Percentiles rank a stretch among this genome's conserved stretches.
Conservation (phyloP, 495 filamentous ascomycete species). For the Podospora tetraspora region DNA sequence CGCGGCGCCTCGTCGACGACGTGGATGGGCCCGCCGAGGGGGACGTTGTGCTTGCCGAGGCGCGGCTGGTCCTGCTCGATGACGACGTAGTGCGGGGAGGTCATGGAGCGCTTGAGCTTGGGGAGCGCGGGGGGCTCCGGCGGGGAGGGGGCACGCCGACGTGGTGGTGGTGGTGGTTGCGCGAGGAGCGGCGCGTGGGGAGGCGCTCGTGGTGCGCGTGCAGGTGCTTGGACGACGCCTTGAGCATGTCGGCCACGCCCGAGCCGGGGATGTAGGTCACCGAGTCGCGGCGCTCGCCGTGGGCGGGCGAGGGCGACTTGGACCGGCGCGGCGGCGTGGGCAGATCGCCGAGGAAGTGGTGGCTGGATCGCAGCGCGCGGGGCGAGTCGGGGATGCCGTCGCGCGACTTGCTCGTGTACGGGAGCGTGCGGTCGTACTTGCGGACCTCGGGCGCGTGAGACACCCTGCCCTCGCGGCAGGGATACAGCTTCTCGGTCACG, state of each 20-base stretch:
- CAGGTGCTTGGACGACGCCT: not conserved
- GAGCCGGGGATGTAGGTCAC: not conserved
- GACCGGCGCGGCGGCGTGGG: constrained; percentile 33
- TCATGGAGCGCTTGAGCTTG: constrained; percentile 20
- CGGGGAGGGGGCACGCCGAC: not conserved
- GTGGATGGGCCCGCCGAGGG: constrained; percentile 19
- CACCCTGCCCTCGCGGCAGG: constrained; percentile 25
- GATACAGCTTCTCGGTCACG: constrained; percentile 27
- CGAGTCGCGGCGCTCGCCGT: constrained; percentile 16
- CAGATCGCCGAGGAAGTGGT: constrained; percentile 23
- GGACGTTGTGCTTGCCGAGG: constrained; percentile 18
- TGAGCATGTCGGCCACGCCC: not conserved
- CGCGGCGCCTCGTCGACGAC: constrained; percentile 20
- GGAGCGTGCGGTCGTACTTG: constrained; percentile 25
- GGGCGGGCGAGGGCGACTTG: constrained; percentile 37
- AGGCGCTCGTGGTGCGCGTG: constrained; percentile 18
- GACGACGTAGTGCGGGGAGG: constrained; percentile 26
- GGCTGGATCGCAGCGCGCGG: constrained; percentile 22
- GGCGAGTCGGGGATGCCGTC: constrained; percentile 20
- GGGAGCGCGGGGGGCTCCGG: constrained; percentile 9
- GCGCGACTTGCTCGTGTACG: constrained; percentile 20
- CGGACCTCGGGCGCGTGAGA: constrained; percentile 24
- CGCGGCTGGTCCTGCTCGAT: constrained; percentile 20
- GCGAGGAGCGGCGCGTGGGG: constrained; percentile 17
- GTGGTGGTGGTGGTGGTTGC: constrained; percentile 16